Conservation (phyloP, 345 rosid genomes). For the Populus simonii region DNA sequence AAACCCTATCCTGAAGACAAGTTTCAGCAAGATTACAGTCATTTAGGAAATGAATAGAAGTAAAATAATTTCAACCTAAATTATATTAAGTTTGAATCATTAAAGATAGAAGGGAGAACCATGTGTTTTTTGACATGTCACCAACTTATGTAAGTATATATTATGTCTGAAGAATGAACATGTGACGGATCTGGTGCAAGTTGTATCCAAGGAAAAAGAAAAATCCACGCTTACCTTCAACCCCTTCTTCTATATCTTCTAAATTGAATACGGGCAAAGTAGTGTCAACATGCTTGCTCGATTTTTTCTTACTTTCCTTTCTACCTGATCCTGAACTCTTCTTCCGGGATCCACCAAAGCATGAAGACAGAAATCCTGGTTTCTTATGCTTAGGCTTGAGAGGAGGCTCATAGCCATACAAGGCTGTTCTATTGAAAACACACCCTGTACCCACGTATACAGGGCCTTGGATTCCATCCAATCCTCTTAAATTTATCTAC, state of each 20-base stretch:
- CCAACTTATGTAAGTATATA: neutral
- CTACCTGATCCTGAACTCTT: conserved; percentile 28
- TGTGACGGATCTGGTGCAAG: neutral
- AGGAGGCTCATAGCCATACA: conserved; percentile 40
- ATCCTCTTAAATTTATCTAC: conserved; percentile 33
- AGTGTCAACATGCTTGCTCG: conserved; percentile 30
- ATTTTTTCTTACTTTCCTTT: conserved; percentile 25
- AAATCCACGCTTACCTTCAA: conserved; percentile 21
- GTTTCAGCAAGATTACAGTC: neutral
- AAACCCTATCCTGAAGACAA: neutral
- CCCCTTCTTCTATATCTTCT: conserved; percentile 39
- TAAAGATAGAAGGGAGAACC: neutral
- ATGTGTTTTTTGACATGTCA: neutral
- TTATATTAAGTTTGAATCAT: neutral
- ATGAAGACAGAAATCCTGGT: conserved; percentile 25
- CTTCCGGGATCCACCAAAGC: conserved; percentile 32
- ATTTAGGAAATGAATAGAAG: neutral
- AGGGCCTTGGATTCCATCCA: conserved; percentile 38
- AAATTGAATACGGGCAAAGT: conserved; percentile 33
- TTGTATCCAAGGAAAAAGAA: neutral
- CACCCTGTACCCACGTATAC: conserved; percentile 41
- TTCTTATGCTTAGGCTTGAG: conserved; percentile 31
- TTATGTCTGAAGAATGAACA: neutral
- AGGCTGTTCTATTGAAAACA: conserved; percentile 37
- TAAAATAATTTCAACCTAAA: neutral